Evolutionary conservation across 78 protist species (phyloP).

Genomic region (Dictyostelium firmibasis): DNA sequence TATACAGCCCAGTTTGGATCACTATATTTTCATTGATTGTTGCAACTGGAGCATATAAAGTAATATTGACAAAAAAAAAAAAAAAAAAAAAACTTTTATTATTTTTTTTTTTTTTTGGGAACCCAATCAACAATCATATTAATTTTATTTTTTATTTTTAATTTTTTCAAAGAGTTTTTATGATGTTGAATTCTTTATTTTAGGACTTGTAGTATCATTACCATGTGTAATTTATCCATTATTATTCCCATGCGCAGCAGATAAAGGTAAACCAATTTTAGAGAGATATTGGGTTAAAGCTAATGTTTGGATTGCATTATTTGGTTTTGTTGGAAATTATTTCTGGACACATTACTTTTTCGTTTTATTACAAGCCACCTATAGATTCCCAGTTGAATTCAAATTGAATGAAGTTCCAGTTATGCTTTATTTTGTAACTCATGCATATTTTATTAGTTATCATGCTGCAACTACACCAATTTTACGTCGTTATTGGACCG

Average conservation of each 20-base stretch:
- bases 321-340: constrained; percentile 84
- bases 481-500: constrained; percentile 65
- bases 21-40: constrained; percentile 53
- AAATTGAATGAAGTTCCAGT: constrained; percentile 73
- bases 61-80: background rate
- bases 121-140: too few species aligned
- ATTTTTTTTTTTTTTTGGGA: too few species aligned
- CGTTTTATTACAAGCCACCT: constrained; percentile 75
- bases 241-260: constrained; percentile 70
- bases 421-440: constrained; percentile 58
- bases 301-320: constrained; percentile 76
- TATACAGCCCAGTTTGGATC: constrained; percentile 69
- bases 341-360: constrained; percentile 89
- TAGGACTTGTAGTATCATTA: constrained; percentile 66
- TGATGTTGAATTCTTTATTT: constrained; percentile 67
- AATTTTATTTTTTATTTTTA: background rate
- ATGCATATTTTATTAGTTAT: constrained; percentile 80
- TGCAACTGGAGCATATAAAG: constrained; percentile 57
- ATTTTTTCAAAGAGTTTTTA: constrained; percentile 1
- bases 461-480: constrained; percentile 78
- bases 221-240: constrained; percentile 75
- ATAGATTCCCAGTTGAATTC: constrained; percentile 72
- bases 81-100: background rate
- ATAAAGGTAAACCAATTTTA: constrained; percentile 59
- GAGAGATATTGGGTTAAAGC: constrained; percentile 80